These are phyloP conservation scores for Eutrema yunnanense DNA, from an alignment of 345 rosid species.

Conservation along the genomic window DNA sequence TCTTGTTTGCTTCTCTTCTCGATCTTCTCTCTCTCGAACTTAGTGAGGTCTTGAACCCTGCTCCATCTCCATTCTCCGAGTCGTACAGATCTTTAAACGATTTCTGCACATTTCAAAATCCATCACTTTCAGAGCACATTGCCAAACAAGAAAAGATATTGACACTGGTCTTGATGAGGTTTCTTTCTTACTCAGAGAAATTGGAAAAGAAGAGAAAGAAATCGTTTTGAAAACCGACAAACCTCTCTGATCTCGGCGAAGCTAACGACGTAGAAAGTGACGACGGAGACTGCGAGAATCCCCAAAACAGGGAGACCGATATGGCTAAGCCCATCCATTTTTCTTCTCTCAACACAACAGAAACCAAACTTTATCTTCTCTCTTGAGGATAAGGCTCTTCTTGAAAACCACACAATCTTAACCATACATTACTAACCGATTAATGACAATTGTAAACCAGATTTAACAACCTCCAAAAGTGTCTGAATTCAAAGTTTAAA, in stretches of 20 bases:
- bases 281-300: slow-evolving; percentile 57
- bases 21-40: slow-evolving; percentile 57
- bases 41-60: slow-evolving; percentile 39
- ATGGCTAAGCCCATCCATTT: slow-evolving; percentile 59
- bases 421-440: background rate
- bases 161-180: background rate
- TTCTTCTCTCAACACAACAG: background rate
- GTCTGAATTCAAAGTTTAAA: too few species aligned
- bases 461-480: too few species aligned
- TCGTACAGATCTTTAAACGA: slow-evolving; percentile 53
- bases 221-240: background rate
- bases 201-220: too few species aligned
- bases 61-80: slow-evolving; percentile 32
- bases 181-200: background rate
- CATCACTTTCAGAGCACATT: background rate
- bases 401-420: background rate
- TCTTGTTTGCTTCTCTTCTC: slow-evolving; percentile 43
- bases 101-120: slow-evolving; percentile 32
- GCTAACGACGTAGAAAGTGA: slow-evolving; percentile 66
- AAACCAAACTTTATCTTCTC: background rate
- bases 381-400: slow-evolving; percentile 18
- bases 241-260: slow-evolving; percentile 67
- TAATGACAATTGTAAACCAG: background rate
- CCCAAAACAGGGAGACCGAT: slow-evolving; percentile 56
- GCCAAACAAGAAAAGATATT: background rate